Base-by-base conservation (phyloP, 2,329 filamentous ascomycete genomes). In the Stagonosporopsis rhizophila region DNA sequence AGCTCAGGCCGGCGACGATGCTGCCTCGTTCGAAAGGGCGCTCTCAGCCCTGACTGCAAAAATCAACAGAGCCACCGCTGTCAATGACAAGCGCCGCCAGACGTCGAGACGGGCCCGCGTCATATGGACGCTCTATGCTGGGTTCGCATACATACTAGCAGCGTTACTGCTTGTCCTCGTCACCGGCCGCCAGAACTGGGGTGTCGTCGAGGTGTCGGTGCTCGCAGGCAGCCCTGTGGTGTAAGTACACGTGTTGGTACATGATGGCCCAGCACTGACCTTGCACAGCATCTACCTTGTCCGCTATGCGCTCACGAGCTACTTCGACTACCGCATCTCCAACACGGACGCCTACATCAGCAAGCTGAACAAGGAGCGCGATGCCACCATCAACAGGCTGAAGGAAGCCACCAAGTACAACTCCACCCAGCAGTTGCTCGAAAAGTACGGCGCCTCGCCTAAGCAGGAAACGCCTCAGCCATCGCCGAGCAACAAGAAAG, bases 381-480 rank as follows among this genome's bases (percentile, higher is more conserved):
- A 90, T 56, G 87, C 87, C 67, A 96, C 93, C 2, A 98, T 99
- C 63, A 89, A 96, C 74, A 93, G 93, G 77, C 86, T 99, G 61
- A 99, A 99, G 78, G 88, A 89, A 56, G 93, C 93, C 23, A 99
- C 95, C 30, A 96, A 91, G 75, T 99, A 97, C 79, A 91, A 98
- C 77, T 95, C 93, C 28, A 99, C 95, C 1, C 87, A 96, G 70
- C 87, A 97, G 73, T 79, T 99, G 57, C 85, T 99, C 11, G 91
- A 98, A 70, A 99, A 98, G 70, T 99, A 99, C 74, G 93, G 92
- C 9, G 80, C 82, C 19, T 86, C 88, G 44, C 62, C 77, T 59
- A 77, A 68, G 58, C 68, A 61, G 45, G 74, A 59, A 79, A 82
- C 67, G 79, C 80, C 69, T 64, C 78, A 56, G 6, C 42, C 64